Base-by-base conservation (phyloP, 257 asterid genomes). In the Prunella vulgaris region DNA sequence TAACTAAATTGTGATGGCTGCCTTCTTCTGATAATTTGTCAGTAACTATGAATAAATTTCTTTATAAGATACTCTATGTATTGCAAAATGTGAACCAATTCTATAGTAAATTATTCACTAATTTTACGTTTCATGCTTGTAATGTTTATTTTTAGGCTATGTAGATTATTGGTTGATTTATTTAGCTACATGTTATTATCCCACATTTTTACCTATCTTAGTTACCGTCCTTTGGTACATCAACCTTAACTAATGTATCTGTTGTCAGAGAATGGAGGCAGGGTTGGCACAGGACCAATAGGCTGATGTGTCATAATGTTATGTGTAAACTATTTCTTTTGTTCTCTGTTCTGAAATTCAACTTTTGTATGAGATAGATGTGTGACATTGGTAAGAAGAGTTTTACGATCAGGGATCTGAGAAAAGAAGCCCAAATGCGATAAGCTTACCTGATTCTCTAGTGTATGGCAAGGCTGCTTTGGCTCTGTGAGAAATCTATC, bases 361-460 rank as follows among this genome's bases (percentile, higher is more conserved):
- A 60, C 20, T 32, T 18, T 20, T 51, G 18, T 9, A 52, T 52
- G 59, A 22, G 35, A 12, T 66, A 10, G 35, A 51, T 56, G 15
- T 9, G 0, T 22, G 8, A 10, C 68, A 9, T 48, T 64, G 38
- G 5, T 64, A 24, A 46, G 25, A 24, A n/a, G 24, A 59, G 13
- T 44, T 27, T 49, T 60, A 40, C 64, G 66, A 69, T 52, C 64
- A 13, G 69, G 51, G 66, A 69, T 71, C 52, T 56, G 25, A 51
- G 57, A 17, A 18, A 8, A 51, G 25, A 51, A 51, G n/a, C n/a
- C n/a, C n/a, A n/a, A n/a, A n/a, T n/a, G n/a, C n/a, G n/a, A n/a
- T n/a, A 8, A 51, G 0, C 5, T 51, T 13, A 15, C 58, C 69
- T 68, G 68, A 68, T 63, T 56, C 57, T 49, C 5, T 44, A 46